Percentiles rank a stretch among this genome's conserved stretches.
Evolutionary conservation across 2,329 filamentous ascomycete species (phyloP).

Genomic region (Calonectria naviculata): DNA sequence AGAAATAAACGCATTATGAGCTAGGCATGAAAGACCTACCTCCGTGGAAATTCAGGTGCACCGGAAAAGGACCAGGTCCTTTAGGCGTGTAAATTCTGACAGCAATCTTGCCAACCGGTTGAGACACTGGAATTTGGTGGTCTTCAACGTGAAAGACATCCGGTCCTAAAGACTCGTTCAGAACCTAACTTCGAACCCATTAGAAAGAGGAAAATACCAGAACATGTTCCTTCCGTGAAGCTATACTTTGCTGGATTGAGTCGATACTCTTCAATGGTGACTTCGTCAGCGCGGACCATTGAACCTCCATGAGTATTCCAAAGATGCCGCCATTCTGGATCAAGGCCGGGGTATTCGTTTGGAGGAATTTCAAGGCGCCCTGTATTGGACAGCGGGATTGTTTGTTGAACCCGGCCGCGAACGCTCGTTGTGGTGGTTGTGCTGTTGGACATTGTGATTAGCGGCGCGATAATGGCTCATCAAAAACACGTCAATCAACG

Average conservation of each 20-base stretch:
- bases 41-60: slow-evolving; percentile 40
- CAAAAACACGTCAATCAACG: neutral
- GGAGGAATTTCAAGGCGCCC: neutral
- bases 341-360: slow-evolving; percentile 32
- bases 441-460: neutral
- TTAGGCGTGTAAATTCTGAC: slow-evolving; percentile 41
- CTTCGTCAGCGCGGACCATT: slow-evolving; percentile 41
- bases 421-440: neutral
- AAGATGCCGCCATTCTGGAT: slow-evolving; percentile 41
- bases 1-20: neutral
- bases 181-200: neutral
- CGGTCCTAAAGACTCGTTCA: slow-evolving; percentile 1
- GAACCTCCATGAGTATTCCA: slow-evolving; percentile 43
- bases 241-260: slow-evolving; percentile 39
- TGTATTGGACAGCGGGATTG: neutral
- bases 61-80: slow-evolving; percentile 39
- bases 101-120: slow-evolving; percentile 36
- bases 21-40: slow-evolving; percentile 14
- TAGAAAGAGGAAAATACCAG: slow-evolving; percentile 19
- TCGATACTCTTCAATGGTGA: slow-evolving; percentile 42
- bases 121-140: slow-evolving; percentile 36
- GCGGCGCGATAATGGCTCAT: neutral
- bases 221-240: slow-evolving; percentile 42
- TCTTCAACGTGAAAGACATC: slow-evolving; percentile 23
- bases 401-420: neutral